Evolutionary conservation across 192 early-diverging fungal genomes (phyloP).

Genomic region (Geranomyces variabilis): DNA sequence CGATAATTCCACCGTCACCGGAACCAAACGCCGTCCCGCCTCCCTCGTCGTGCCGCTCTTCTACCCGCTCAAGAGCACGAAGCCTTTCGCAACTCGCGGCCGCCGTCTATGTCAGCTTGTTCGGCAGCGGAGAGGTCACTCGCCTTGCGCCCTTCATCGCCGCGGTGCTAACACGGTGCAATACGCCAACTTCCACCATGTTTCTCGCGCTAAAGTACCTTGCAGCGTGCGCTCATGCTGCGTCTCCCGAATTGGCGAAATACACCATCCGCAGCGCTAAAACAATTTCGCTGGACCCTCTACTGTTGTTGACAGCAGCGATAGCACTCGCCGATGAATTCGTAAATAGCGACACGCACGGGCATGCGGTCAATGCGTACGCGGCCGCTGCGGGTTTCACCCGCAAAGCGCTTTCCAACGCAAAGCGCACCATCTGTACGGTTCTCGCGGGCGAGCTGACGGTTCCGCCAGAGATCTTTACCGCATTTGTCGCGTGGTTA

Average conservation of each 20-base stretch:
- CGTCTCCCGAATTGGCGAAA: background rate
- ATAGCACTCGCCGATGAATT: conserved; percentile 17
- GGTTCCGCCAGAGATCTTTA: conserved; percentile 6
- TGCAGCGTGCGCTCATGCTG: conserved; percentile 12
- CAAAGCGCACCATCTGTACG: conserved; percentile 9
- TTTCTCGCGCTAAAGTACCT: conserved; percentile 29
- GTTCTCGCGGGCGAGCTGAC: conserved; percentile 6
- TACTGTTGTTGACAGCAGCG: conserved; percentile 15
- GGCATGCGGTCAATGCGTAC: background rate
- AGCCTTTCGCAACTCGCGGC: no score
- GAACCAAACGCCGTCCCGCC: no score
- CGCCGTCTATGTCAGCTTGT: no score
- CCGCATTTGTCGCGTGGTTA: conserved; percentile 12
- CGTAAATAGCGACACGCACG: conserved; percentile 6
- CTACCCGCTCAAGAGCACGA: no score
- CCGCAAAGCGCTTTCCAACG: background rate
- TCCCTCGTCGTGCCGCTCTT: no score
- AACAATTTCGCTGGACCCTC: background rate
- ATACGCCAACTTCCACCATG: background rate
- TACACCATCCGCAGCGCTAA: background rate
- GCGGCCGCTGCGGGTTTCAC: background rate
- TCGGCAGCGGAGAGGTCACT: no score
- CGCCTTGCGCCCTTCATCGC: no score
- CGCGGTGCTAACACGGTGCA: no score
- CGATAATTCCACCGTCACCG: no score